Evolutionary conservation across 345 rosid genomes (phyloP).

Genomic region (Hibiscus mutabilis): DNA sequence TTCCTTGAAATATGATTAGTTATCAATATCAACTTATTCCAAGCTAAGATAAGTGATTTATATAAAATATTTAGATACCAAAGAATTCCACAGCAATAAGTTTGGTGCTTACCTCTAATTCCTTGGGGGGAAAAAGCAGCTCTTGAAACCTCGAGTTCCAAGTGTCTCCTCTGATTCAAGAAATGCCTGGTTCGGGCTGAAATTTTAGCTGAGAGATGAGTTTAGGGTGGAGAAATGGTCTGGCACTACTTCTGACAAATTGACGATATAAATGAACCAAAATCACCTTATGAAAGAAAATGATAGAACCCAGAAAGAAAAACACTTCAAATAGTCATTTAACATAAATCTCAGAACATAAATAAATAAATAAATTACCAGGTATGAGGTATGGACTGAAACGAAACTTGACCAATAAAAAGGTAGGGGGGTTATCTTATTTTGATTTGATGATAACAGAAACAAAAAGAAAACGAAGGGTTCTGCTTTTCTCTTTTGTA

Average conservation of each 20-base stretch:
- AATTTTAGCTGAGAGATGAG: no score
- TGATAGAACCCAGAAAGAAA: background rate
- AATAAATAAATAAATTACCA: background rate
- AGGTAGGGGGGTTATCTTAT: no score
- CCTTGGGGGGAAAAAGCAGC: background rate
- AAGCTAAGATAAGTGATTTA: background rate
- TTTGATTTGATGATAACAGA: no score
- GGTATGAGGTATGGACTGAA: background rate
- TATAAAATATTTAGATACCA: no score
- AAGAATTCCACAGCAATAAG: no score
- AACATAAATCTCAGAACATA: background rate
- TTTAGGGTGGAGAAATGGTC: no score
- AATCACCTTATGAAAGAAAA: background rate
- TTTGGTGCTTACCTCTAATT: background rate
- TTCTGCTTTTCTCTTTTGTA: no score
- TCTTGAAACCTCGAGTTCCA: background rate
- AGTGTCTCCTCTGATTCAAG: background rate
- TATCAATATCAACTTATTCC: background rate
- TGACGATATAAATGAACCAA: background rate
- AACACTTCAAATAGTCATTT: background rate
- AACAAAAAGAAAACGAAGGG: no score
- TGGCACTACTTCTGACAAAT: no score
- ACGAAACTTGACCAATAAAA: background rate
- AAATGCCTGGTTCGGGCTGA: background rate
- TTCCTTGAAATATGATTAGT: background rate